Base-by-base conservation (phyloP, 768 basidiomycete species). In the Fistulinella prunicolor region DNA sequence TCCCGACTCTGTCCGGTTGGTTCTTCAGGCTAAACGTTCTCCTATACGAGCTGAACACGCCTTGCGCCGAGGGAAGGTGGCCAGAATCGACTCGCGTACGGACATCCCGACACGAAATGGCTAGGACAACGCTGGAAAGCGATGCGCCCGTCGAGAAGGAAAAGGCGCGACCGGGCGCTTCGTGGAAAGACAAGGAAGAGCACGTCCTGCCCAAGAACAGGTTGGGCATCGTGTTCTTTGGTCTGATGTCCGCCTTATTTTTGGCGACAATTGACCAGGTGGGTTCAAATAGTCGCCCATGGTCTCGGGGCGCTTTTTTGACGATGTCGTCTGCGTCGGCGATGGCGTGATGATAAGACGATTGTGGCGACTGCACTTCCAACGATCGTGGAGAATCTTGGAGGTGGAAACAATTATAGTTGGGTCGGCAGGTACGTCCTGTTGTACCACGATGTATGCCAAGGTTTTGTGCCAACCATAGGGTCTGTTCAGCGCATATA, bases 321-420 rank as follows among this genome's bases (percentile, higher is more conserved):
- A n/a, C n/a, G n/a, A n/a, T n/a, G n/a, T 7, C 6, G 30, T n/a
- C n/a, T n/a, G 9, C 4, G 13, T 32, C 13, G 30, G 7, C n/a
- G n/a, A n/a, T n/a, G n/a, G n/a, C n/a, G n/a, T n/a, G n/a, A 26
- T 40, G 9, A 14, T n/a, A 83, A 36, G 35, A 82, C 80, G 16
- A 83, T 84, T 49, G 80, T 87, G 12, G 80, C 85, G 9, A 88
- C 86, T 8, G 86, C 86, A n/a, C 67, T 89, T 24, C 86, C 86
- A 1, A 87, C 84, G 0, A 88, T 89, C 42, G 82, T 86, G 10
- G 63, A 58, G 16, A 61, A 84, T 20, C 73, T 89, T 0, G 80
- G 83, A 37, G 85, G 81, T 23, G 83, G 81, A 6, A 74, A 63
- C 13, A 71, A 72, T 30, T 88, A 89, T 52, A 80, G 83, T 42